Percentiles rank a stretch among this genome's conserved stretches.
Evolutionary conservation across 768 basidiomycete species (phyloP).

Genomic region (Suillus bovinus): DNA sequence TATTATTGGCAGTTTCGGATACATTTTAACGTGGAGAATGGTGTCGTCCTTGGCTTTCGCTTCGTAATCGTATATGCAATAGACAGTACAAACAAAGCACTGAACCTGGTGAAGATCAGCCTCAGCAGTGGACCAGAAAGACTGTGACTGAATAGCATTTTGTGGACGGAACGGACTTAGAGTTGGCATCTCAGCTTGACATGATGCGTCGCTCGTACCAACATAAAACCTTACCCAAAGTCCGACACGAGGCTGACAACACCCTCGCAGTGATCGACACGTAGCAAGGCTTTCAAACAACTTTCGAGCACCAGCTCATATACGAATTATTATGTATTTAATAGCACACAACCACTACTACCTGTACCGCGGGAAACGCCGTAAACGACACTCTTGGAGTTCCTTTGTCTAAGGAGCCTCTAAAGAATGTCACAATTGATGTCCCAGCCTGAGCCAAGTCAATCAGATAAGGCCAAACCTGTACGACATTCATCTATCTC

Average conservation of each 20-base stretch:
- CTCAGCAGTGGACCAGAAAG: neutral
- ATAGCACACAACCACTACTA: too few species aligned
- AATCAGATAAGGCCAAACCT: slow-evolving; percentile 23
- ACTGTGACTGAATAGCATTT: neutral
- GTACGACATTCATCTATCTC: slow-evolving; percentile 16
- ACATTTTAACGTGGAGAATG: slow-evolving; percentile 38
- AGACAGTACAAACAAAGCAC: slow-evolving; percentile 38
- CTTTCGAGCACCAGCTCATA: too few species aligned
- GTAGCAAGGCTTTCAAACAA: too few species aligned
- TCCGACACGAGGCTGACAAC: slow-evolving; percentile 22
- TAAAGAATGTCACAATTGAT: slow-evolving; percentile 26
- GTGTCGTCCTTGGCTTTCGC: slow-evolving; percentile 37
- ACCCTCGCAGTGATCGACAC: neutral
- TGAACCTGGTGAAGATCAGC: slow-evolving; percentile 22
- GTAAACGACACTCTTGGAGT: too few species aligned
- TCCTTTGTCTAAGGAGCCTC: too few species aligned
- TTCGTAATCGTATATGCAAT: slow-evolving; percentile 45
- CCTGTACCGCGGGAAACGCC: too few species aligned
- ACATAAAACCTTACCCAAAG: too few species aligned
- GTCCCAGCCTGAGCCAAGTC: slow-evolving; percentile 21
- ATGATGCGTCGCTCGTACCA: too few species aligned
- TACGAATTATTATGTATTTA: too few species aligned
- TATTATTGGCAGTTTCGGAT: too few species aligned
- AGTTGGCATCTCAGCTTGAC: neutral
- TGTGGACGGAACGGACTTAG: neutral